Evolutionary conservation across 768 basidiomycete genomes (phyloP), one percentile per base, ranked within the genome.

Genomic region (Trametes coccinea): DNA sequence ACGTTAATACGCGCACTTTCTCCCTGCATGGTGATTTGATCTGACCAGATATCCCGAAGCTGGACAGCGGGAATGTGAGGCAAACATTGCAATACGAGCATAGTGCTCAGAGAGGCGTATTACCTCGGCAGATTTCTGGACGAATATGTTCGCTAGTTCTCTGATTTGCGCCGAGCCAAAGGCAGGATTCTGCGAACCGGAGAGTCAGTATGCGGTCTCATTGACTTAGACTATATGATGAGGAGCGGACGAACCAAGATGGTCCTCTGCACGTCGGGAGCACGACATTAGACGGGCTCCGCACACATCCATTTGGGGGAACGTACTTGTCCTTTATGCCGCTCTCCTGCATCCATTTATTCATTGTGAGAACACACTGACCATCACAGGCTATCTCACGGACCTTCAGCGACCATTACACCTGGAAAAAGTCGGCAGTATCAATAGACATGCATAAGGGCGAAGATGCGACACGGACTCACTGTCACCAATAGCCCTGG

Each of bases 151-250:
- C 6, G 61, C 63, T 3, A 72, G 48, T 39, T 69, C 63, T 9
- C 66, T 61, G 41, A 72, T 60, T 44, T 72, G 71, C 5, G 69
- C 61, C 3, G 67, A 62, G 13, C 72, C 70, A 53, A 74, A 74
- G 3, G 69, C 68, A 9, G 72, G 73, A 50, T 71, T 73, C 69
- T 65, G 44, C 22, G 22, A 22, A 22, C 22, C 22, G 49, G 11
- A n/a, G 33, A 22, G 13, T 9, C 33, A 29, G 1, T 37, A 11
- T 6, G 40, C 31, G 41, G 7, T 5, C 5, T 33, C 13, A 1
- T 22, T 53, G 4, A 16, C 1, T 22, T 22, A 22, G 22, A 22
- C 22, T 22, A 22, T 22, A 22, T 22, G 1, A 22, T 22, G 1
- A 22, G 22, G 22, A 1, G 3, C 7, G 10, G 22, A 27, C 54